Evolutionary conservation across 345 rosid species (phyloP), one percentile per base, ranked within the genome.

Genomic region (sweet orange (Citrus sinensis)): DNA sequence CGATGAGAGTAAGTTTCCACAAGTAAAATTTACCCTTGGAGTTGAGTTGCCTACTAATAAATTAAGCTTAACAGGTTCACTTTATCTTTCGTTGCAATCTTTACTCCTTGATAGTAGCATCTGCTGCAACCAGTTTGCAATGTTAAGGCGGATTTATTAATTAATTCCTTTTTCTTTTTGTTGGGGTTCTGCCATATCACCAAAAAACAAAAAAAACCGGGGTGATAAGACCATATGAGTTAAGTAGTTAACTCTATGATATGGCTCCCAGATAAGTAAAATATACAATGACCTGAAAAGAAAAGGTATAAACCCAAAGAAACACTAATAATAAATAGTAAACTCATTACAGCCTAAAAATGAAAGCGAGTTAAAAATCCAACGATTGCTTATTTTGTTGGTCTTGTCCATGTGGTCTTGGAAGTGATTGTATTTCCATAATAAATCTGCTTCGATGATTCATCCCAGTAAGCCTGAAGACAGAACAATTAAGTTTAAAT

Each of bases 401-500:
- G 95, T 78, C 83, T 87, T 24, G 81, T 81, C 95, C 95, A 92
- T 65, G 93, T 81, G 19, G 92, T 91, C 83, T 91, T 87, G 5
- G 91, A 86, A 24, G 91, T 90, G 68, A 81, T 56, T 5, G 70
- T 55, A 78, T 92, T 90, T 39, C 93, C 95, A 68, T 88, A 92
- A 35, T 92, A 92, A 17, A 89, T 88, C 82, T 86, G 87, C 77
- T 88, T 88, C 6, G 89, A 88, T 9, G 87, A 79, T 82, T 85
- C 91, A 63, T 92, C 95, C 89, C 85, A 88, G 74, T 86, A 87
- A 9, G 86, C 90, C 95, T 90, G 85, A 37, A 35, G 5, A 54
- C 24, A 76, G 19, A 46, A 32, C 67, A 69, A 25, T 17, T 35
- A 27, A 58, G 42, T n/a, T 46, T 19, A 61, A 24, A 67, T 61